Base-by-base conservation (phyloP, 306 rosid genomes). In the Sechiopsis laciniata region DNA sequence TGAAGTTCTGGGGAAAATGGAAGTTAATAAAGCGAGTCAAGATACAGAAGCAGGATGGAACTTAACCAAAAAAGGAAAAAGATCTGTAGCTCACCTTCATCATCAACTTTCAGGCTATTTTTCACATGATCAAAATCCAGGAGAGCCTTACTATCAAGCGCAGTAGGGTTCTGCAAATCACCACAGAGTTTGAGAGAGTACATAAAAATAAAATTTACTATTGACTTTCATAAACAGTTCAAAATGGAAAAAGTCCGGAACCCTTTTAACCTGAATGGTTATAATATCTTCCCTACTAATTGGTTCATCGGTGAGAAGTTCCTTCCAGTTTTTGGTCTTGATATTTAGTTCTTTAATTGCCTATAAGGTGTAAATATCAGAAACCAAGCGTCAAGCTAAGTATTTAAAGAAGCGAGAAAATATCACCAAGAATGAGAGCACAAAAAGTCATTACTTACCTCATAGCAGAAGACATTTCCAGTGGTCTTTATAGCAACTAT, bases 311-410 rank as follows among this genome's bases (percentile, higher is more conserved):
- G 96, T 89, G 78, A 95, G 92, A 52, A 95, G 99, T 79, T 95
- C 97, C 85, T 91, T 95, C 99, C 99, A 95, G 82, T 89, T 91
- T 85, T 89, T 95, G 8, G 88, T 95, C 85, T 91, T 95, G 76
- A 95, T 80, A 82, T 95, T 95, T 64, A 95, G 83, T 81, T 95
- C 99, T 83, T 91, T 95, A 57, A 91, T 82, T 52, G 99, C 97
- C 97, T 95, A 45, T 19, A 20, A 66, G 53, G 35, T 66, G 54
- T 54, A 71, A 55, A 78, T 76, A 72, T 55, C 15, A 75, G 77
- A 19, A 74, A 54, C 11, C 19, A 19, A 53, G 52, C 10, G 3
- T 72, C 32, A 32, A 54, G 50, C 59, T 24, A 74, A 74, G 22
- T 60, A 45, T 58, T 26, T 21, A 17, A 20, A 48, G 37, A 74